phyloP scores from a whole-genome alignment of 257 asterid genomes.

The Gardenia jasminoides region DNA sequence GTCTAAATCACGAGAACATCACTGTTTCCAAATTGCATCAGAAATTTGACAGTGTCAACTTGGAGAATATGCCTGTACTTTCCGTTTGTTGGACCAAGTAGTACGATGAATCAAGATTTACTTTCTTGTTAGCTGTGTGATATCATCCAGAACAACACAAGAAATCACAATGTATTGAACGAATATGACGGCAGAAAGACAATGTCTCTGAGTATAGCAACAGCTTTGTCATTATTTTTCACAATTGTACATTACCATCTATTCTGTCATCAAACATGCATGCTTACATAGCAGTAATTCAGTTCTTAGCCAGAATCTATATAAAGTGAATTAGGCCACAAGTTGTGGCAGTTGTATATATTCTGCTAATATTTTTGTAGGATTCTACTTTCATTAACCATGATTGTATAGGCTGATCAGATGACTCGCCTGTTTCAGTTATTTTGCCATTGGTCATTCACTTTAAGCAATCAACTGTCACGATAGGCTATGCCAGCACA shows the following conservation, averaged over 20 bases:
- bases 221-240: not conserved
- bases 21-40: too few relatives aligned
- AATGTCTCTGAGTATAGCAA: not conserved
- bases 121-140: too few relatives aligned
- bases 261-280: not conserved
- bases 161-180: not conserved
- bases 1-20: too few relatives aligned
- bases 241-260: not conserved
- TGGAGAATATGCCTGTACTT: too few relatives aligned
- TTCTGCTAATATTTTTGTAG: not conserved
- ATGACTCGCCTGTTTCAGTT: not conserved
- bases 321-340: not conserved
- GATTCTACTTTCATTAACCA: not conserved
- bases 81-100: too few relatives aligned
- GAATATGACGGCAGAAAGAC: not conserved
- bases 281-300: slow-evolving; percentile 1
- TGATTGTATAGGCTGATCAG: not conserved
- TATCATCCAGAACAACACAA: not conserved
- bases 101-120: too few relatives aligned
- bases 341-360: not conserved
- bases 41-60: too few relatives aligned
- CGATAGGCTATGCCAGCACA: not conserved
- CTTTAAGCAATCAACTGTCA: not conserved
- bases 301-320: not conserved
- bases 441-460: not conserved